Evolutionary conservation across 352 stramenopile genomes (phyloP).

Genomic region (Globisporangium canariense): DNA sequence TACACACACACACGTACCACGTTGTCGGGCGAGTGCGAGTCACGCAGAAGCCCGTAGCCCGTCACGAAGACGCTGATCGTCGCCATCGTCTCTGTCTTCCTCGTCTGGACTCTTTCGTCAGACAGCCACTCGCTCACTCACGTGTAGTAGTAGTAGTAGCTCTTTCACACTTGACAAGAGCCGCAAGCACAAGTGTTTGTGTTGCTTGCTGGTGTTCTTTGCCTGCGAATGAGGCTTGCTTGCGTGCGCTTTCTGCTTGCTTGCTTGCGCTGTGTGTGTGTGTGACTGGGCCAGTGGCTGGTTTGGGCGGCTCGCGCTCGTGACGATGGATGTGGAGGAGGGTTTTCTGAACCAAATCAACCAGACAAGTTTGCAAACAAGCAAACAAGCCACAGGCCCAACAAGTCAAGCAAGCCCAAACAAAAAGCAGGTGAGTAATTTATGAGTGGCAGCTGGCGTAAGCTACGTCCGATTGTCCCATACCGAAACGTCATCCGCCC

Average conservation of each 20-base stretch:
- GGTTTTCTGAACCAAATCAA: slow-evolving; percentile 17
- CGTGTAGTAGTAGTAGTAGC: not conserved
- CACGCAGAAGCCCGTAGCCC: slow-evolving; percentile 65
- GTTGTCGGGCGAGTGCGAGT: slow-evolving; percentile 41
- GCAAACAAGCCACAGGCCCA: not conserved
- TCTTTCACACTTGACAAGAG: not conserved
- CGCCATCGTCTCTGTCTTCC: slow-evolving; percentile 32
- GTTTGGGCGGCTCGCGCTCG: slow-evolving; percentile 3
- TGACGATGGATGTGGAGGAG: not conserved
- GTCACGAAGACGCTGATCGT: slow-evolving; percentile 72
- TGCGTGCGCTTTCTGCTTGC: not conserved
- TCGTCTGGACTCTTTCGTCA: not conserved
- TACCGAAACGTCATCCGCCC: slow-evolving; percentile 4
- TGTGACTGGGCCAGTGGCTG: not conserved
- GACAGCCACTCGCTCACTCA: not conserved
- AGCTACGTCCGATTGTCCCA: slow-evolving; percentile 2
- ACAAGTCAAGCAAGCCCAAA: not conserved
- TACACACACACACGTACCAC: slow-evolving; percentile 32
- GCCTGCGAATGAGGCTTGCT: not conserved
- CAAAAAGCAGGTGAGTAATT: not conserved
- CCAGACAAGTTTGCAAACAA: not conserved
- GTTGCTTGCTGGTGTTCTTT: not conserved
- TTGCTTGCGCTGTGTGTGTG: slow-evolving; percentile 1
- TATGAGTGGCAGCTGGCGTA: slow-evolving; percentile 3
- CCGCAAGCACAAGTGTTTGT: not conserved